Evolutionary conservation across 768 basidiomycete genomes (phyloP), one percentile per base, ranked within the genome.

Genomic region (Mycena crocata): DNA sequence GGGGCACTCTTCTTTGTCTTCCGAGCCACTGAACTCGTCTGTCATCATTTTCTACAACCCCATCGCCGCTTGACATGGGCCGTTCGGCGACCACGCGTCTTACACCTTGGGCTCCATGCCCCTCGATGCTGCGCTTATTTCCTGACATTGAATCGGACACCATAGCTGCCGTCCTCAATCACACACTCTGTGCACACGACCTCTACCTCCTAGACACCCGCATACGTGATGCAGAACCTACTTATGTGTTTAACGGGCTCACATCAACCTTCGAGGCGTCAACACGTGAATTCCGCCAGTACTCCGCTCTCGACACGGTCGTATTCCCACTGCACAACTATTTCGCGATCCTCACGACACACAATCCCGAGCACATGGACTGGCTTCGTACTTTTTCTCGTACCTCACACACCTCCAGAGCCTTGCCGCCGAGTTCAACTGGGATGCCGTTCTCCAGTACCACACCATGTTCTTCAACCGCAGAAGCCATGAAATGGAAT

Each of bases 401-500:
- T 34, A 58, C 34, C 45, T 58, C 34, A 37, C 44, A 5, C 57
- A 58, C 7, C 57, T 49, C 14, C 45, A 58, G 26, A 34, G 21
- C 13, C 64, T 65, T 7, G 49, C 42, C 6, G 31, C 30, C 1
- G 57, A 59, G 1, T 59, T 42, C 24, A 28, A 46, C 5, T 64
- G 55, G 62, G 35, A 51, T 14, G 55, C 62, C 12, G 51, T 64
- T 19, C 57, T 30, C 24, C 21, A 57, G 9, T 59, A 59, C 50
- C 64, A 58, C 63, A 42, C 35, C 1, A 23, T 42, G 24, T 65
- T 57, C 46, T 65, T 65, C 56, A 65, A 65, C 21, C 63, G 55
- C 21, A 45, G 63, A 8, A 14, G n/a, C 14, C 42, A 31, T 3
- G 63, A 65, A 21, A 65, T 65, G 56, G 46, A 37, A 13, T 46